Evolutionary conservation across 306 rosid species (phyloP).

Genomic region (Prunus mira): DNA sequence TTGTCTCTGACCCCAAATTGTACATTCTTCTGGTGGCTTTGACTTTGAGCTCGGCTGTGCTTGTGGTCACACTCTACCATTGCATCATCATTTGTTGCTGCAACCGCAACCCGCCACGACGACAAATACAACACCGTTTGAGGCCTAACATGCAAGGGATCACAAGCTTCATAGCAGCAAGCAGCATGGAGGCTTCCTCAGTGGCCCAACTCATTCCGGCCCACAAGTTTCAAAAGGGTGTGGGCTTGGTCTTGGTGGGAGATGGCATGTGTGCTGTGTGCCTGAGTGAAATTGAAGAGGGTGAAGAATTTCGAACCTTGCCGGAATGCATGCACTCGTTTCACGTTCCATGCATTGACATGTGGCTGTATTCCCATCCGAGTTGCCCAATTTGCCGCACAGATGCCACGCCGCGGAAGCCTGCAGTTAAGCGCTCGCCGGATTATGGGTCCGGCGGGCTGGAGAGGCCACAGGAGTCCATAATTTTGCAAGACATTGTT

Average conservation of each 20-base stretch:
- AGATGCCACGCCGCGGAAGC: conserved; percentile 13
- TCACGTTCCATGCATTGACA: conserved; percentile 60
- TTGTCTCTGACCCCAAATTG: conserved; percentile 5
- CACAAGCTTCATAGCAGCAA: background rate
- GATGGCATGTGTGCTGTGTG: conserved; percentile 52
- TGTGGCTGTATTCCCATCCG: conserved; percentile 60
- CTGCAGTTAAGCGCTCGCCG: background rate
- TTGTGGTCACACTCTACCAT: conserved; percentile 45
- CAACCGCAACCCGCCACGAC: conserved; percentile 11
- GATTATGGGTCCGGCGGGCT: background rate
- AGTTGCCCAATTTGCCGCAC: conserved; percentile 69
- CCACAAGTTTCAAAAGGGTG: conserved; percentile 22
- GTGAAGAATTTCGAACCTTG: conserved; percentile 52
- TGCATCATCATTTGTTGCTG: conserved; percentile 36
- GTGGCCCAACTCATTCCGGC: conserved; percentile 42
- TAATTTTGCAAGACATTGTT: background rate
- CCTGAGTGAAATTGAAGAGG: conserved; percentile 60
- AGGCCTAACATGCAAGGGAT: background rate
- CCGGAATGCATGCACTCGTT: conserved; percentile 65
- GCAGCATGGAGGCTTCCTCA: background rate
- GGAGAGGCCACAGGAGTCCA: background rate
- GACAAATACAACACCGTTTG: background rate
- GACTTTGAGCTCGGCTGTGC: conserved; percentile 44
- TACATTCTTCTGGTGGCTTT: conserved; percentile 31
- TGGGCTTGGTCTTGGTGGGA: background rate